Conservation (phyloP, 768 basidiomycete species). For the Ephemerocybe angulata region DNA sequence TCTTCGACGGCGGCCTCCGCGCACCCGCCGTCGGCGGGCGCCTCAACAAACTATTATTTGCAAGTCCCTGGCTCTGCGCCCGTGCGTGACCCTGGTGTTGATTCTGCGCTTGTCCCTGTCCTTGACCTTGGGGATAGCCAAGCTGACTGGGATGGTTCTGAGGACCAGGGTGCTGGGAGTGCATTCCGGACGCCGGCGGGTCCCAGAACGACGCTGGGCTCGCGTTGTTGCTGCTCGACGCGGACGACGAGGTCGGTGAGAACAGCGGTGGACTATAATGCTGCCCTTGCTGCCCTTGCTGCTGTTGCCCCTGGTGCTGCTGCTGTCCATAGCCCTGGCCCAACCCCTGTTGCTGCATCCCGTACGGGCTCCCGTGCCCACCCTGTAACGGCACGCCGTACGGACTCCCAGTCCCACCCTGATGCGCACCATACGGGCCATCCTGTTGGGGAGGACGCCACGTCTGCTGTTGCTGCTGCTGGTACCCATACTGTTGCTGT, state of each 20-base stretch:
- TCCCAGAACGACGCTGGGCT: not conserved
- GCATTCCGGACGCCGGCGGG: not conserved
- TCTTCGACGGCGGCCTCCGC: not conserved
- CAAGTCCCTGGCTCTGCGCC: not conserved
- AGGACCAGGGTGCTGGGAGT: too few relatives aligned
- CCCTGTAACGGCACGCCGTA: not conserved
- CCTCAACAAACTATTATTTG: not conserved
- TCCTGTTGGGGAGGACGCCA: not conserved
- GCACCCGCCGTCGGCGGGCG: not conserved
- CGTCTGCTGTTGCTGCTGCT: not conserved
- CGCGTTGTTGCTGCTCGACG: not conserved
- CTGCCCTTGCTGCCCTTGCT: not conserved
- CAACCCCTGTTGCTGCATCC: not conserved
- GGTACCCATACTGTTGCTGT: not conserved
- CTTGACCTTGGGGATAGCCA: too few relatives aligned
- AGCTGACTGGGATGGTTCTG: too few relatives aligned
- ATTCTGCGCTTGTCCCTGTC: not conserved
- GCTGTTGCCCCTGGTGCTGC: not conserved
- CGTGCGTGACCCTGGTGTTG: not conserved
- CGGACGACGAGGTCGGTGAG: not conserved
- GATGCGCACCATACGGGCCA: too few relatives aligned
- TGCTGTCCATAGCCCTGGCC: not conserved
- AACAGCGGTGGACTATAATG: not conserved
- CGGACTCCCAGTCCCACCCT: slow-evolving; percentile 5
- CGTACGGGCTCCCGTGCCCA: too few relatives aligned